A percentile compares a stretch with the other conserved stretches of the same genome.
Conservation (phyloP, 139 green algal species). For the Protoeuglena noctilucae region DNA sequence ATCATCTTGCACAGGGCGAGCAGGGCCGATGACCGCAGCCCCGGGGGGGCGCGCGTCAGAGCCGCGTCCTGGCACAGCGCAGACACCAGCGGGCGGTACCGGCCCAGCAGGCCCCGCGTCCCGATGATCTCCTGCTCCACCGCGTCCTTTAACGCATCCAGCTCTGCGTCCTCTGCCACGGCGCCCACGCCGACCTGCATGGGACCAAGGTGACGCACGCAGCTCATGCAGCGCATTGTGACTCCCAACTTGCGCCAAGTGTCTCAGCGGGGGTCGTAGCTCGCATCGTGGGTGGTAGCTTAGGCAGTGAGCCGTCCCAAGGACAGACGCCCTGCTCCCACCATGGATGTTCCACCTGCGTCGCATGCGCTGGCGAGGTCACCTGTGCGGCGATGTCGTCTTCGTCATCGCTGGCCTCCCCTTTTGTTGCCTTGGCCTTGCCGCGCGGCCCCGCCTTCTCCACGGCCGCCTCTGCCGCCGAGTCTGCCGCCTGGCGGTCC, state of each 20-base stretch:
- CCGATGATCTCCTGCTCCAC: slow-evolving; percentile 39
- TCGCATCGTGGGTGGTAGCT: too few relatives aligned
- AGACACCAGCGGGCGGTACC: slow-evolving; percentile 32
- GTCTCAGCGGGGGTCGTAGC: too few relatives aligned
- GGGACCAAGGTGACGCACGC: too few relatives aligned
- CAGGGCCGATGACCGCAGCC: slow-evolving; percentile 48
- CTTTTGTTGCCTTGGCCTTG: too few relatives aligned
- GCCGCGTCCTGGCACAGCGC: slow-evolving; percentile 25
- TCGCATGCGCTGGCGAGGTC: too few relatives aligned
- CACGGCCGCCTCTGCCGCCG: slow-evolving; percentile 19
- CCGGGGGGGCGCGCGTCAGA: slow-evolving; percentile 3
- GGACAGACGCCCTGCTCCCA: too few relatives aligned
- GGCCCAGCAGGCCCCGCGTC: slow-evolving; percentile 28
- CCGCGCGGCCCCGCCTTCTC: slow-evolving; percentile 8
- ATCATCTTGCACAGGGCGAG: slow-evolving; percentile 79
- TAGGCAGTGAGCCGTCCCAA: too few relatives aligned
- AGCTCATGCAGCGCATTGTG: too few relatives aligned
- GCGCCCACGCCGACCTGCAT: slow-evolving; percentile 40
- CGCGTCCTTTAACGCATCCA: slow-evolving; percentile 48
- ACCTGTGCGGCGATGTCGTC: slow-evolving; percentile 50
- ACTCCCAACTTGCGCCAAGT: too few relatives aligned
- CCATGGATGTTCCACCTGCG: too few relatives aligned
- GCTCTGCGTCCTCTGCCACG: slow-evolving; percentile 40
- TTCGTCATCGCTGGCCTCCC: slow-evolving; percentile 11
- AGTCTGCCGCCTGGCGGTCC: slow-evolving; percentile 24